Conservation (phyloP, 2,329 filamentous ascomycete species). For the Calonectria fujianensis region DNA sequence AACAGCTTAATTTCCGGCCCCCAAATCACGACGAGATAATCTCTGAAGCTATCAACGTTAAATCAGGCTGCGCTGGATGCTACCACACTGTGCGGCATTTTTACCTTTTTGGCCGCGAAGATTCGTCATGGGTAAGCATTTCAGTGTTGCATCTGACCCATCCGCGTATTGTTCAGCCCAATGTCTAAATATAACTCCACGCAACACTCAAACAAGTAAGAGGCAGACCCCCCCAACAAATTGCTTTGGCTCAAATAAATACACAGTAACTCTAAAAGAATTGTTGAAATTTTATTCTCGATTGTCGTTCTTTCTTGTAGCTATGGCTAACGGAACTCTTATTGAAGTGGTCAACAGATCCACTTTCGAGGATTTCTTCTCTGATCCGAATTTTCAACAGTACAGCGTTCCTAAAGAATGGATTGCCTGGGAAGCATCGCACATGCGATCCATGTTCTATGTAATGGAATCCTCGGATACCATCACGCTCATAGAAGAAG, state of each 20-base stretch:
- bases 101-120: too few species aligned
- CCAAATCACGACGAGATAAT: not conserved
- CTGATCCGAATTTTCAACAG: not conserved
- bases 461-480: not conserved
- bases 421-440: not conserved
- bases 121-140: not conserved
- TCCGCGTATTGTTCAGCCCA: not conserved
- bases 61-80: not conserved
- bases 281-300: too few species aligned
- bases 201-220: not conserved
- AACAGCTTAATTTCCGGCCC: not conserved
- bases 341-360: not conserved
- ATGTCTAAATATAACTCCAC: not conserved
- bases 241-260: too few species aligned
- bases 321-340: not conserved
- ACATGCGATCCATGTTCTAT: not conserved
- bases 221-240: fast-evolving
- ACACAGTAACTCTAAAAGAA: too few species aligned
- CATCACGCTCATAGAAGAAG: not conserved
- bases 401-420: not conserved
- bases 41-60: too few species aligned
- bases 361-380: not conserved
- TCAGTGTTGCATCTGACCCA: not conserved
- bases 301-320: not conserved
- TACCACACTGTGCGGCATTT: not conserved